Evolutionary conservation across 805 yeast genomes (phyloP).

Genomic region (Saturnispora gosingensis): DNA sequence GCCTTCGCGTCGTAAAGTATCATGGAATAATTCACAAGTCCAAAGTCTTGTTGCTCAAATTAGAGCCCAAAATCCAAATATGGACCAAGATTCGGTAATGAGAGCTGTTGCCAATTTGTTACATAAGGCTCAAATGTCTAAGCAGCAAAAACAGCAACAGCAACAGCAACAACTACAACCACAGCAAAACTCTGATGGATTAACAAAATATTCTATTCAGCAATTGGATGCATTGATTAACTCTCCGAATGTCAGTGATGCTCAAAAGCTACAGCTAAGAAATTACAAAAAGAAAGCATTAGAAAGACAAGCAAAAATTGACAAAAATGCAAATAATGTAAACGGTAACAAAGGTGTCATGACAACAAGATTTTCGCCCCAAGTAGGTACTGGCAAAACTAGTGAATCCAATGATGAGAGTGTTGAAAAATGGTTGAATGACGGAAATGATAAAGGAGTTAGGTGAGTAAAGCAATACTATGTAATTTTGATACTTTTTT

Average conservation of each 20-base stretch:
- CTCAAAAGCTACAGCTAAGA: conserved; percentile 34
- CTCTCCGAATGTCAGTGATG: conserved; percentile 34
- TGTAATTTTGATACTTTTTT: neutral
- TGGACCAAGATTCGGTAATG: conserved; percentile 56
- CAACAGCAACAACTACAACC: conserved; percentile 14
- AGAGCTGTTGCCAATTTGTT: conserved; percentile 56
- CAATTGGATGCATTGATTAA: conserved; percentile 22
- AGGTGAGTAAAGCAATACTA: neutral
- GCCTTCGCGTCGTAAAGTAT: conserved; percentile 17
- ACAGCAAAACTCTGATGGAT: conserved; percentile 4
- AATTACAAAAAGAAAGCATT: conserved; percentile 20
- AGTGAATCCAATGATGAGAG: conserved; percentile 2
- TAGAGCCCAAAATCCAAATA: conserved; percentile 54
- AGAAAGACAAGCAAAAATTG: conserved; percentile 20
- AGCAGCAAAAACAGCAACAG: conserved; percentile 21
- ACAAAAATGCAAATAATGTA: conserved; percentile 4
- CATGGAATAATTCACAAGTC: conserved; percentile 52
- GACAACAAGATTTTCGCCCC: conserved; percentile 25
- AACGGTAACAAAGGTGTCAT: conserved; percentile 14
- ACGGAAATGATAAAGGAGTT: neutral
- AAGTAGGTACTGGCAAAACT: conserved; percentile 14
- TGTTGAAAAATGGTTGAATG: conserved; percentile 4
- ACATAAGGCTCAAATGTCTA: conserved; percentile 39
- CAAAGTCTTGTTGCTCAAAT: conserved; percentile 56
- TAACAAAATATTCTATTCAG: conserved; percentile 17